Evolutionary conservation across 345 rosid species (phyloP).

Genomic region (Acer yangbiense): DNA sequence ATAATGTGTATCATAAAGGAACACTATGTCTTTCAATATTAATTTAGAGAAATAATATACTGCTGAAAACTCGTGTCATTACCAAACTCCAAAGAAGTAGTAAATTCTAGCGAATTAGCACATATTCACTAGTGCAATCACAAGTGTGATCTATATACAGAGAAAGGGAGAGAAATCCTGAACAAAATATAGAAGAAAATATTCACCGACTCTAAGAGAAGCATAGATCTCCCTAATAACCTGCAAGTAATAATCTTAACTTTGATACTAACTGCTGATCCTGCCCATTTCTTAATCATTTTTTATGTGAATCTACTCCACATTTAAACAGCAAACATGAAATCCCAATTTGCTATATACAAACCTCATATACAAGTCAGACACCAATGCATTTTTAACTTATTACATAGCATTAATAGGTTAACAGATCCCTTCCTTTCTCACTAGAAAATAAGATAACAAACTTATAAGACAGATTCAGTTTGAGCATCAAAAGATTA

Average conservation of each 20-base stretch:
- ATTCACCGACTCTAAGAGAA: not conserved
- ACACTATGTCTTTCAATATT: not conserved
- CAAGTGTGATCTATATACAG: not conserved
- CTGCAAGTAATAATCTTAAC: constrained; percentile 8
- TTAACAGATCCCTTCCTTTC: not conserved
- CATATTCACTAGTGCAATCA: not conserved
- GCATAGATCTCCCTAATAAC: not conserved
- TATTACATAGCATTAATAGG: not conserved
- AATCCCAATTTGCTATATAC: not conserved
- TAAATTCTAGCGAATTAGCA: not conserved
- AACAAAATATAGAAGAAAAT: not conserved
- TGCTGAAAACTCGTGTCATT: constrained; percentile 1
- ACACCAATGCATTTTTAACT: constrained; percentile 3
- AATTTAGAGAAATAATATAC: not conserved
- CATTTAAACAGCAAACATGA: not conserved
- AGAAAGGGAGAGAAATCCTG: not conserved
- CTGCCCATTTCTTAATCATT: not conserved
- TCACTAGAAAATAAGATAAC: not conserved
- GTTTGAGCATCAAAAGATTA: not conserved
- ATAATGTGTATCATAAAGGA: constrained; percentile 11
- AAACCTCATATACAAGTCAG: constrained; percentile 11
- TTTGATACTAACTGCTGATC: not conserved
- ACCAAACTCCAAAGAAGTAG: not conserved
- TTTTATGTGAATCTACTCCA: not conserved
- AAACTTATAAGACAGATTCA: not conserved